Percentiles rank a stretch among this genome's conserved stretches.
These are phyloP conservation scores for Oryza glaberrima DNA, from an alignment of 176 grass and related monocot genomes.

Conservation along the genomic window DNA sequence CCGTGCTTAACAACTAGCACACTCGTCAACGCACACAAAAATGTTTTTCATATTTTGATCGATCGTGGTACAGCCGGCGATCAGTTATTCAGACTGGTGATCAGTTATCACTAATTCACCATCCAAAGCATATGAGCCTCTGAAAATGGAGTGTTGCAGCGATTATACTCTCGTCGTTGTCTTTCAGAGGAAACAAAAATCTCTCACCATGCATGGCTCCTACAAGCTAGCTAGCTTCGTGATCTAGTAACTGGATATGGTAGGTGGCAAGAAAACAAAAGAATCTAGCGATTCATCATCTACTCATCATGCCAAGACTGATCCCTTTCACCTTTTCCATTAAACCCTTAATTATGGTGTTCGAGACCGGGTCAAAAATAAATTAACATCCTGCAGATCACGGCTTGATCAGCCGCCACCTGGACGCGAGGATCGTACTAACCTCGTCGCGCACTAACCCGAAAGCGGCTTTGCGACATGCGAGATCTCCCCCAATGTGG, in stretches of 20 bases:
- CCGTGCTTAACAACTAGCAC: neutral
- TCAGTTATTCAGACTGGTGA: neutral
- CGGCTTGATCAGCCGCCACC: neutral
- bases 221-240: neutral
- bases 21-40: too few relatives aligned
- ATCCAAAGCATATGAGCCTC: neutral
- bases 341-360: slow-evolving; percentile 32
- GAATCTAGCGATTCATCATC: slow-evolving; percentile 40
- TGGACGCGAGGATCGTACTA: slow-evolving; percentile 31
- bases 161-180: neutral
- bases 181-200: slow-evolving; percentile 16
- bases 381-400: neutral
- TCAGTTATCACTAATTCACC: neutral
- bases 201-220: slow-evolving; percentile 1
- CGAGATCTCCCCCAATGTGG: slow-evolving; percentile 36
- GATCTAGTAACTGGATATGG: slow-evolving; percentile 34
- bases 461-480: slow-evolving; percentile 31
- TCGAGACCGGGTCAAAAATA: slow-evolving; percentile 42
- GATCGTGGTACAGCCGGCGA: too few relatives aligned
- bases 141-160: neutral
- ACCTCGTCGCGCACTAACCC: slow-evolving; percentile 51
- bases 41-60: too few relatives aligned
- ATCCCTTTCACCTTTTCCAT: slow-evolving; percentile 29
- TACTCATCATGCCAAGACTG: neutral
- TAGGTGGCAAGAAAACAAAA: slow-evolving; percentile 39